Percentiles rank a stretch among this genome's conserved stretches.
phyloP scores from a whole-genome alignment of 176 grass and related monocot genomes.

The Oryza australiensis region DNA sequence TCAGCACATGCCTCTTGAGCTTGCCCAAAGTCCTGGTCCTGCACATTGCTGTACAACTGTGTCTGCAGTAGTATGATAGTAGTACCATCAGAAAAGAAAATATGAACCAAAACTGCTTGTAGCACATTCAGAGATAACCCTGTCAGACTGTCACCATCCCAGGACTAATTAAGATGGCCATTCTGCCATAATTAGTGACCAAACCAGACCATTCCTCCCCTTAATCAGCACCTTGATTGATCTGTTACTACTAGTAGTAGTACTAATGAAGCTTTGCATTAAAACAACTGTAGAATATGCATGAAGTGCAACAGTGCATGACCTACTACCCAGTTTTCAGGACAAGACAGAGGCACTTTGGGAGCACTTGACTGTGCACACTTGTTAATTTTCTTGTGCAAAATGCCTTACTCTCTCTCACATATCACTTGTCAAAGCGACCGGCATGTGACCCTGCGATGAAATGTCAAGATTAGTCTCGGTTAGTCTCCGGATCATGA shows the following conservation, averaged over 20 bases:
- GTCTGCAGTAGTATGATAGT: constrained; percentile 16
- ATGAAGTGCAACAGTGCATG: constrained; percentile 2
- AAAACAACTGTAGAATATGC: constrained; percentile 1
- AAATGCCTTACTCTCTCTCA: neutral
- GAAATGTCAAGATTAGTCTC: neutral
- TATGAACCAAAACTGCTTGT: neutral
- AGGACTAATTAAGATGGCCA: constrained; percentile 6
- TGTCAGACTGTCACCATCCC: constrained; percentile 34
- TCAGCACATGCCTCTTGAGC: constrained; percentile 39
- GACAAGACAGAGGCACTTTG: neutral
- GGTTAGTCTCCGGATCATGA: neutral
- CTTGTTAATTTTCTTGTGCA: neutral
- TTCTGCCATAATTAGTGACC: neutral
- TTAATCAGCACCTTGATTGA: constrained; percentile 1
- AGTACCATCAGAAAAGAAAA: neutral
- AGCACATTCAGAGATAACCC: neutral
- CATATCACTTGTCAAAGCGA: too few relatives aligned
- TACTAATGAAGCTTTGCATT: neutral
- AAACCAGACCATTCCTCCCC: constrained; percentile 6
- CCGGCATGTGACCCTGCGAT: neutral
- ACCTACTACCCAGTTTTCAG: neutral
- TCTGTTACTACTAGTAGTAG: neutral
- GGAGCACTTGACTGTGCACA: neutral
- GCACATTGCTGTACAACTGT: constrained; percentile 19
- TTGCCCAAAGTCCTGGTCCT: neutral